phyloP scores from a whole-genome alignment of 2,329 filamentous ascomycete genomes.

The Monosporascus sp. region DNA sequence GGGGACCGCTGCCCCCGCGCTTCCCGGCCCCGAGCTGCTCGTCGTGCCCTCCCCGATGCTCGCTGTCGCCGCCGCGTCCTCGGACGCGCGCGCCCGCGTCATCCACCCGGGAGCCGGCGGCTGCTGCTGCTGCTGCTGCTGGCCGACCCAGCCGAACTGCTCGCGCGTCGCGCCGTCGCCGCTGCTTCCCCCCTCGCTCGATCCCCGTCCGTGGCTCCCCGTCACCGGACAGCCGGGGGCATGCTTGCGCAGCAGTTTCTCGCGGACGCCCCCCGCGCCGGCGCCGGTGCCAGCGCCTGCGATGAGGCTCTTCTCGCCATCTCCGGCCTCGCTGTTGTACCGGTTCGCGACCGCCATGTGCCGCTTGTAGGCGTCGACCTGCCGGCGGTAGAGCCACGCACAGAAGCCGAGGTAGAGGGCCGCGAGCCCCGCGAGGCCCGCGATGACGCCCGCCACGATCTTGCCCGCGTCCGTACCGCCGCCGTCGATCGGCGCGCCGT shows the following conservation, averaged over 20 bases:
- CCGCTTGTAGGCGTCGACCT: conserved; percentile 62
- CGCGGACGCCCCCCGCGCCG: conserved; percentile 10
- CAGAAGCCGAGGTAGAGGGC: conserved; percentile 66
- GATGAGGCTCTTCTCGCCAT: background rate
- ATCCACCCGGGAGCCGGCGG: conserved; percentile 11
- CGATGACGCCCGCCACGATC: conserved; percentile 49
- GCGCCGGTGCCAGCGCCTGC: background rate
- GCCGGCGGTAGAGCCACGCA: conserved; percentile 67
- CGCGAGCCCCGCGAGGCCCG: conserved; percentile 57
- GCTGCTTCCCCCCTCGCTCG: conserved; percentile 2
- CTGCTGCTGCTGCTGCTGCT: conserved; percentile 8
- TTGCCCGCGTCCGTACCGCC: conserved; percentile 31
- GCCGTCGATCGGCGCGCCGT: conserved; percentile 19
- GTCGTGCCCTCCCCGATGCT: too few species aligned
- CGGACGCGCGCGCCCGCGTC: conserved; percentile 1
- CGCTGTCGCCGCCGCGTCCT: conserved; percentile 13
- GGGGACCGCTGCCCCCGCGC: background rate
- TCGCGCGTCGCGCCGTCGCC: conserved; percentile 4
- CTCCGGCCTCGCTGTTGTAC: conserved; percentile 23
- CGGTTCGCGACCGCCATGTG: conserved; percentile 62
- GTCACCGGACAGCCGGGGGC: background rate
- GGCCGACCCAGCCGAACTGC: conserved; percentile 25
- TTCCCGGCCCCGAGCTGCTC: conserved; percentile 2
- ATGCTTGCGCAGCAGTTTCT: conserved; percentile 23
- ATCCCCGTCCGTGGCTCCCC: background rate